Percentiles rank a stretch among this genome's conserved stretches.
phyloP scores from a whole-genome alignment of 1,284 basidiomycete genomes.

The Inonotus obliquus region DNA sequence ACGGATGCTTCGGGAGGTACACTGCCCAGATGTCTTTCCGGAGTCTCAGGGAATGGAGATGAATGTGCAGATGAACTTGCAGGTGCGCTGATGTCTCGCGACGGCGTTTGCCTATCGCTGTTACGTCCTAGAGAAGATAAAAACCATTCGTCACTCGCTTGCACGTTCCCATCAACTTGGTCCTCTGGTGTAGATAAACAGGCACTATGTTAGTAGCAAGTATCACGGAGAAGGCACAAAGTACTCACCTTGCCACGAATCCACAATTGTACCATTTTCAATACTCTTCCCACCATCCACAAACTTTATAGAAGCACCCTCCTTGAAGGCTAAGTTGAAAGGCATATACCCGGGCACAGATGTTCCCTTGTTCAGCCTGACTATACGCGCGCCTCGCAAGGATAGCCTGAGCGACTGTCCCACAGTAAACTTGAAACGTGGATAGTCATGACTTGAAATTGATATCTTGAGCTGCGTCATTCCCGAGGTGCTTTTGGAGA shows the following conservation, averaged over 20 bases:
- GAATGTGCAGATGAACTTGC: neutral
- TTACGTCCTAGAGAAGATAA: neutral
- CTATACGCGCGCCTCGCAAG: conserved; percentile 1
- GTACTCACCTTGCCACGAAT: conserved; percentile 10
- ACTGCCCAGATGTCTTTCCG: neutral
- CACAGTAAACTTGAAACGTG: conserved; percentile 6
- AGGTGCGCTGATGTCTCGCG: neutral
- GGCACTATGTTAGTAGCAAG: neutral
- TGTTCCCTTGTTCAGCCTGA: neutral
- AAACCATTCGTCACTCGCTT: conserved; percentile 7
- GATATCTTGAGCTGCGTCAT: conserved; percentile 1
- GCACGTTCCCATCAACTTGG: neutral
- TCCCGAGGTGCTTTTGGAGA: neutral
- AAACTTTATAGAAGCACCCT: conserved; percentile 7
- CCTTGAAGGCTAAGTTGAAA: conserved; percentile 10
- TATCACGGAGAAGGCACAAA: neutral
- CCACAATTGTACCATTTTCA: conserved; percentile 3
- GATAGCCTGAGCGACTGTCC: conserved; percentile 3
- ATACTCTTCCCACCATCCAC: neutral
- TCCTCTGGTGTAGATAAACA: neutral
- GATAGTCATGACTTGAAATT: neutral
- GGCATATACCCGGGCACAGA: conserved; percentile 8
- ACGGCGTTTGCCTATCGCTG: neutral
- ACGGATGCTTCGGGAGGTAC: neutral
- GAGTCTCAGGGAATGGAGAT: conserved; percentile 4